These are phyloP conservation scores for Hymenotorrendiella dingleyae DNA, from an alignment of 2,329 filamentous ascomycete genomes.

Conservation along the genomic window DNA sequence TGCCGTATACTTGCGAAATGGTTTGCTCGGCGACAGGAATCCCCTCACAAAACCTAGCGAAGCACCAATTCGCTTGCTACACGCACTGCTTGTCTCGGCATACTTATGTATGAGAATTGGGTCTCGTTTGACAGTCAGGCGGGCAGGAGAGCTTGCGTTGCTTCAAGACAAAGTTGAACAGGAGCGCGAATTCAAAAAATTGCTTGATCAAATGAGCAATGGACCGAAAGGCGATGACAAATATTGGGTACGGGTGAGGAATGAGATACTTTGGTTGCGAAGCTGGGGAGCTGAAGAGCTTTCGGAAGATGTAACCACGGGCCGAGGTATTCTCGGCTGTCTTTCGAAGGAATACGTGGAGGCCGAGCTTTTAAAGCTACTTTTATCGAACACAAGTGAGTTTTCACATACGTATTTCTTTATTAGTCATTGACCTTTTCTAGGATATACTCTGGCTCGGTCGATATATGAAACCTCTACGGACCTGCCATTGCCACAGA, in stretches of 20 bases:
- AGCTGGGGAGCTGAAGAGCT: constrained; percentile 57
- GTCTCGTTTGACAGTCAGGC: constrained; percentile 42
- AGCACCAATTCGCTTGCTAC: constrained; percentile 51
- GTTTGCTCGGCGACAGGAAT: constrained; percentile 55
- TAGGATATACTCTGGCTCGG: constrained; percentile 57
- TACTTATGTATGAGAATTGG: constrained; percentile 49
- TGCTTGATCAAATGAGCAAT: constrained; percentile 36
- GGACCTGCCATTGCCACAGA: constrained; percentile 42
- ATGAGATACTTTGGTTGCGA: constrained; percentile 66
- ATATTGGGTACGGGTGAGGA: constrained; percentile 56
- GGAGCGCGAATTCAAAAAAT: constrained; percentile 47
- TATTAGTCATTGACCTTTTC: constrained; percentile 5
- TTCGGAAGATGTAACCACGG: constrained; percentile 31
- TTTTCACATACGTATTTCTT: constrained; percentile 10
- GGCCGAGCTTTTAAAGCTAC: constrained; percentile 61
- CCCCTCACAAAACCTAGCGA: constrained; percentile 55
- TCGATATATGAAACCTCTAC: constrained; percentile 53
- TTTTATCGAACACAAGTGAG: constrained; percentile 57
- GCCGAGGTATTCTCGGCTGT: constrained; percentile 48
- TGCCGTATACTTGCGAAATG: constrained; percentile 41
- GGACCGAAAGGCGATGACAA: constrained; percentile 52
- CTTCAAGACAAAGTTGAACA: constrained; percentile 60
- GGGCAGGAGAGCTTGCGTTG: constrained; percentile 58
- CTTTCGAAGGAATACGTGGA: constrained; percentile 59
- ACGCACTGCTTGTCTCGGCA: constrained; percentile 57